Base-by-base conservation (phyloP, 352 stramenopile genomes). In the Pythium rishiriense region DNA sequence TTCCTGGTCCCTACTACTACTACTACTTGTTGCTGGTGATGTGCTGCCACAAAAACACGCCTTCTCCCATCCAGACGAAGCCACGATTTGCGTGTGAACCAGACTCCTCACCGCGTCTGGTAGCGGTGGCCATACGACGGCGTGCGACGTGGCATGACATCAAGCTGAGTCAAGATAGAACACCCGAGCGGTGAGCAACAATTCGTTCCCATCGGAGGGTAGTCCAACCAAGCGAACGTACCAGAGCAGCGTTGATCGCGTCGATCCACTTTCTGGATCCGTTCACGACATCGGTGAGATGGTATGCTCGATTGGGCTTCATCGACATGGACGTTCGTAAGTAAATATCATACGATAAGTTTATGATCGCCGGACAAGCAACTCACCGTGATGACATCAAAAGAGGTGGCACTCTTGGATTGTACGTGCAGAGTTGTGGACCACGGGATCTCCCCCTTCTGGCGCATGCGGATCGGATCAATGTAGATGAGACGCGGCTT, bases 261-360 rank as follows among this genome's bases (percentile, higher is more conserved):
- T 96, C 87, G 33, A 93, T 89, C 87, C 87, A 96, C 63, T 96
- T 96, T 75, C 92, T 94, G 43, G 87, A 94, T 47, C 87, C 87
- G 61, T 96, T 94, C 60, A 93, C 81, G 53, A 86, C 72, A 61
- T 96, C 85, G 58, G 90, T 93, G 55, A 96, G 62, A 75, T 96
- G 87, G 69, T 96, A 96, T 62, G 88, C 85, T 59, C 87, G 82
- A 61, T 96, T 94, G 19, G 87, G 87, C 87, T 96, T 25, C 24
- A 43, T 43, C 6, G 14, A 17, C 11, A 43, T 3, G 10, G 31
- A 10, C 5, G 37, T 1, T 12, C 14, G 37, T 43, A 2, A 43
- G 37, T 17, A 43, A 12, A 43, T 42, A 15, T 7, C 14, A 42
- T 56, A 15, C 9, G 4, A 41, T 24, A 24, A 43, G 43, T n/a